phyloP scores from a whole-genome alignment of 108 stramenopile species.

The Nitzschia palea region DNA sequence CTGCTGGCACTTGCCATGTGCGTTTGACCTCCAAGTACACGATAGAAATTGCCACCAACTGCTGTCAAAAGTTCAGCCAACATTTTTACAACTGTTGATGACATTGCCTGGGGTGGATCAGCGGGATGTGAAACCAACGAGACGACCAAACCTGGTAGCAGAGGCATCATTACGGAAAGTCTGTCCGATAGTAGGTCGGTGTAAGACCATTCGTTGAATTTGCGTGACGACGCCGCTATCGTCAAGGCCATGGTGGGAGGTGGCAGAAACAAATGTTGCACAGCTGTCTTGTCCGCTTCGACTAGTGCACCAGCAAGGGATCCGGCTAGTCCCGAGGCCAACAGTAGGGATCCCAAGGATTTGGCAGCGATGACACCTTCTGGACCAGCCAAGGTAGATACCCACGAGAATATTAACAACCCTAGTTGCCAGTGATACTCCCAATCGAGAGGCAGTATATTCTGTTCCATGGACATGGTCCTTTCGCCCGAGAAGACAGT shows the following conservation, averaged over 20 bases:
- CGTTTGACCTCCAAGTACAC: slow-evolving; percentile 44
- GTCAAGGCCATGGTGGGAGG: slow-evolving; percentile 51
- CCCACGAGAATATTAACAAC: slow-evolving; percentile 75
- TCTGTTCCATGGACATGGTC: slow-evolving; percentile 16
- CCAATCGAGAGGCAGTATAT: slow-evolving; percentile 46
- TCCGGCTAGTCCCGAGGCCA: slow-evolving; percentile 70
- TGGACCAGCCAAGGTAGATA: slow-evolving; percentile 65
- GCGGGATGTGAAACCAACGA: slow-evolving; percentile 52
- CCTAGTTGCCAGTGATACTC: slow-evolving; percentile 73
- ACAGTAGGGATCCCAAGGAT: slow-evolving; percentile 62
- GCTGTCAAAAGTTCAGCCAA: slow-evolving; percentile 43
- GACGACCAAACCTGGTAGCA: slow-evolving; percentile 69
- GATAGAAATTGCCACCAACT: slow-evolving; percentile 48
- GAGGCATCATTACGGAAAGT: slow-evolving; percentile 69
- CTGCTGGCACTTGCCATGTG: slow-evolving; percentile 16
- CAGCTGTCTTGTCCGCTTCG: slow-evolving; percentile 2
- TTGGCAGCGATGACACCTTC: slow-evolving; percentile 64
- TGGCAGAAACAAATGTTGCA: slow-evolving; percentile 42
- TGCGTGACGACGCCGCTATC: slow-evolving; percentile 32
- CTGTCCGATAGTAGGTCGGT: slow-evolving; percentile 67
- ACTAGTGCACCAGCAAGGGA: slow-evolving; percentile 40
- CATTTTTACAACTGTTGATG: neutral
- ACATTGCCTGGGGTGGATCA: neutral
- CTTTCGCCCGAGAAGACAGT: slow-evolving; percentile 66
- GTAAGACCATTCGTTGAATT: slow-evolving; percentile 44